Percentiles rank a stretch among this genome's conserved stretches.
phyloP scores from a whole-genome alignment of 306 rosid species.

The Canavalia gladiata region DNA sequence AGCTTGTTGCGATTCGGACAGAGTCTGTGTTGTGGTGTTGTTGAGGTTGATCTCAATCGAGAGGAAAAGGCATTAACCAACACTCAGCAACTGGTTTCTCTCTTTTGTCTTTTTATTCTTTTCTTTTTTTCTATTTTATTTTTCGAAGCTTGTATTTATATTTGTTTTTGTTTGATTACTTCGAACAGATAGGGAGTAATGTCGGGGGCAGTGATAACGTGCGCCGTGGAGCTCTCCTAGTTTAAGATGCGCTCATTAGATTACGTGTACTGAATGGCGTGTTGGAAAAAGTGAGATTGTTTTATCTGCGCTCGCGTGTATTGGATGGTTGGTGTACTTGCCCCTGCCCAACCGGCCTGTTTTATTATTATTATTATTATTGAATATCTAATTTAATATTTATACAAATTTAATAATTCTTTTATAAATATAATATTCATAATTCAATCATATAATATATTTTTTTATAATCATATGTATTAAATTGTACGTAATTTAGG shows the following conservation, averaged over 20 bases:
- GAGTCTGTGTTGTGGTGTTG: not conserved
- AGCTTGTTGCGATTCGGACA: constrained; percentile 39
- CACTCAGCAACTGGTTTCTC: not conserved
- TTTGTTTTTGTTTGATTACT: constrained; percentile 24
- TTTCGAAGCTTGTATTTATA: not conserved
- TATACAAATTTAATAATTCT: no score
- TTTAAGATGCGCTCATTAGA: constrained; percentile 8
- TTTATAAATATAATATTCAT: no score
- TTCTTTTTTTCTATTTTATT: not conserved
- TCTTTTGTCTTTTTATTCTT: constrained; percentile 21
- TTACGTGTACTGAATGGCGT: not conserved
- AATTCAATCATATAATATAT: no score
- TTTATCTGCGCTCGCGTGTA: not conserved
- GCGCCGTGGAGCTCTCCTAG: not conserved
- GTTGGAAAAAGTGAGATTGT: not conserved
- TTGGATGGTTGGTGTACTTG: not conserved
- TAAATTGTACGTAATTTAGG: no score
- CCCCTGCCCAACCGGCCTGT: no score
- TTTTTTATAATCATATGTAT: no score
- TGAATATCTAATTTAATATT: no score
- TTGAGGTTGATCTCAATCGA: constrained; percentile 71
- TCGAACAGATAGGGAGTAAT: not conserved
- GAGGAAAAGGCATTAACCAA: constrained; percentile 69
- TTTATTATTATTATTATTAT: no score
- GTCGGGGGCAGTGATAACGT: constrained; percentile 4